phyloP scores from a whole-genome alignment of 176 grass and related monocot genomes.

The Oryza longistaminata region DNA sequence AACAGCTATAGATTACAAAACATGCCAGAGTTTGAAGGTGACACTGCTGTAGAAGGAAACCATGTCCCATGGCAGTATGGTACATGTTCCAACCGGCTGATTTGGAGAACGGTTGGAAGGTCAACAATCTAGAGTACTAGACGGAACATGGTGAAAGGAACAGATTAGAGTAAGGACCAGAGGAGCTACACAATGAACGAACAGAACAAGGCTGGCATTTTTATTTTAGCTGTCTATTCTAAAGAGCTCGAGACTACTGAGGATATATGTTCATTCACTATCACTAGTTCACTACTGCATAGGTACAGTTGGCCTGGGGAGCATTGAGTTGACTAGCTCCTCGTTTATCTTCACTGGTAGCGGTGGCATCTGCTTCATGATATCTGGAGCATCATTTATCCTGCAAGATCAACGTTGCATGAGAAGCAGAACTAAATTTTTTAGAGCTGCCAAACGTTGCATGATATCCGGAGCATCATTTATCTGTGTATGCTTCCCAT shows the following conservation, averaged over 20 bases:
- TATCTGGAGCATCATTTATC: slow-evolving; percentile 84
- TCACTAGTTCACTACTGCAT: slow-evolving; percentile 67
- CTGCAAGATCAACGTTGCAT: slow-evolving; percentile 49
- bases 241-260: slow-evolving; percentile 39
- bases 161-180: background rate
- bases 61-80: slow-evolving; percentile 14
- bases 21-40: slow-evolving; percentile 24
- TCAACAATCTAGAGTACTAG: background rate
- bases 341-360: slow-evolving; percentile 93
- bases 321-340: slow-evolving; percentile 84
- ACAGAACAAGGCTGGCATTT: slow-evolving; percentile 43
- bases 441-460: background rate
- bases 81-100: slow-evolving; percentile 33
- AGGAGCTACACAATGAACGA: slow-evolving; percentile 47
- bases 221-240: slow-evolving; percentile 59
- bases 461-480: no score
- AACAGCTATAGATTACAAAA: slow-evolving; percentile 42
- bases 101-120: slow-evolving; percentile 20
- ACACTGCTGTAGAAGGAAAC: slow-evolving; percentile 13
- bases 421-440: background rate
- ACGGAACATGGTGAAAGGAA: slow-evolving; percentile 12
- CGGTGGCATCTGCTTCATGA: slow-evolving; percentile 99
- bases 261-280: slow-evolving; percentile 27
- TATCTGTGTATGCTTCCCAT: background rate
- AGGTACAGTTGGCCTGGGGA: slow-evolving; percentile 72